A percentile compares a stretch with the other conserved stretches of the same genome.
Conservation (phyloP, 2,329 filamentous ascomycete species). For the Aspergillus calidoustus region DNA sequence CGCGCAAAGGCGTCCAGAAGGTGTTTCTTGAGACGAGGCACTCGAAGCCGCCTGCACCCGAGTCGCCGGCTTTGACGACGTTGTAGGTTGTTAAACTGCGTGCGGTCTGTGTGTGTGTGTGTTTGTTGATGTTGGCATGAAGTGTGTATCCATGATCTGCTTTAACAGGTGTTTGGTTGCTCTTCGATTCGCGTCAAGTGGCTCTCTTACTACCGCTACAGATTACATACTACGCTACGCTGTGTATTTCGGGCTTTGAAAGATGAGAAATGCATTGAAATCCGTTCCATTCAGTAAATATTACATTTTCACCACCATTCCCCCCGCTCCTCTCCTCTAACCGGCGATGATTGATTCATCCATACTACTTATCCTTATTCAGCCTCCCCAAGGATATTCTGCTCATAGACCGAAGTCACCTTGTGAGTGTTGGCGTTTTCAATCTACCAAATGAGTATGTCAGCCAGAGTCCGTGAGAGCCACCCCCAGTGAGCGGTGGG, state of each 20-base stretch:
- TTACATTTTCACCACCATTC: too few relatives aligned
- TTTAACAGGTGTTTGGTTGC: too few relatives aligned
- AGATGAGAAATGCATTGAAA: too few relatives aligned
- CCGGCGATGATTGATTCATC: too few relatives aligned
- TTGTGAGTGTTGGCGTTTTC: conserved; percentile 41
- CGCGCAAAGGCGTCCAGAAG: conserved; percentile 73
- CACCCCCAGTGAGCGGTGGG: background rate
- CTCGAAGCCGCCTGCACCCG: conserved; percentile 56
- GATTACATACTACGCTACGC: too few relatives aligned
- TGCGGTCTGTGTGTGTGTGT: background rate
- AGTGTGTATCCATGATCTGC: too few relatives aligned
- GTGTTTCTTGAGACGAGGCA: conserved; percentile 69
- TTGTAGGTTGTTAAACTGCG: conserved; percentile 13
- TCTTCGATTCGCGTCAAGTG: too few relatives aligned
- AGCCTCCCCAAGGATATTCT: conserved; percentile 32
- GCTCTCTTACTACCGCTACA: too few relatives aligned
- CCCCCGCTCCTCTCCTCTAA: too few relatives aligned
- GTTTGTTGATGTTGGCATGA: background rate
- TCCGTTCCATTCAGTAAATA: too few relatives aligned
- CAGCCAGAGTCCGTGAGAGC: background rate
- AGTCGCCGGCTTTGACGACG: conserved; percentile 57
- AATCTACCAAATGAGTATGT: conserved; percentile 26
- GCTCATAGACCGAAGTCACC: conserved; percentile 35
- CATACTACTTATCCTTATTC: background rate
- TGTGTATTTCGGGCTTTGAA: too few relatives aligned